A percentile compares a stretch with the other conserved stretches of the same genome.
Evolutionary conservation across 2,329 filamentous ascomycete species (phyloP).

Genomic region (Reticulascus tulasneorum): DNA sequence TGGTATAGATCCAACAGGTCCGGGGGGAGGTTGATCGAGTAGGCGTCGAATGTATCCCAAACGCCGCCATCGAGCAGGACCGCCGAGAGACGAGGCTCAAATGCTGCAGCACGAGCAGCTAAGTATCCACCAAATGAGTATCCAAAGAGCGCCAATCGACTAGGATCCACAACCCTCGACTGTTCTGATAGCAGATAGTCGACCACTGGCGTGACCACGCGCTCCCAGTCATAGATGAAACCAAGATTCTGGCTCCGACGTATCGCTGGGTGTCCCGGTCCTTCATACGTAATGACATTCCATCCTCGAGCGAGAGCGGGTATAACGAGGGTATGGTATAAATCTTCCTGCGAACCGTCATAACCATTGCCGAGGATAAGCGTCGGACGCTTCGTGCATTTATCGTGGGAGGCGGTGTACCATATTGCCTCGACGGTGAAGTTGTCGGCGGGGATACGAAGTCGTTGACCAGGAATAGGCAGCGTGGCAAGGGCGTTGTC

Average conservation of each 20-base stretch:
- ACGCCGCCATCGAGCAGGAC: constrained; percentile 35
- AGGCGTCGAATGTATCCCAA: constrained; percentile 20
- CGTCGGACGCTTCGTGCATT: constrained; percentile 28
- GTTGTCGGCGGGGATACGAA: constrained; percentile 25
- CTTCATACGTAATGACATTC: constrained; percentile 42
- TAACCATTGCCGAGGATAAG: constrained; percentile 38
- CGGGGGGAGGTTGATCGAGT: constrained; percentile 5
- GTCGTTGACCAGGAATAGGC: constrained; percentile 28
- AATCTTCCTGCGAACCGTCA: constrained; percentile 40
- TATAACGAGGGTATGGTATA: constrained; percentile 31
- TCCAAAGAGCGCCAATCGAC: constrained; percentile 33
- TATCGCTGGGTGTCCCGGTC: constrained; percentile 38
- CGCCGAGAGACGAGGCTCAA: constrained; percentile 36
- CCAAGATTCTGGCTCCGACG: constrained; percentile 35
- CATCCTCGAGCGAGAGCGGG: constrained; percentile 34
- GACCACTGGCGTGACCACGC: constrained; percentile 33
- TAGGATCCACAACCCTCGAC: constrained; percentile 22
- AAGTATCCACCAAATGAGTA: constrained; percentile 38
- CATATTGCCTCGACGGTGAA: constrained; percentile 33
- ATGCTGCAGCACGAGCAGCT: constrained; percentile 35
- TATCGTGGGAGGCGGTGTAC: constrained; percentile 19
- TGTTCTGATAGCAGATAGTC: constrained; percentile 28
- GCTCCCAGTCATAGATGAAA: constrained; percentile 41
- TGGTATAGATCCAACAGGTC: constrained; percentile 8
- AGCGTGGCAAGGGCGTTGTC: constrained; percentile 31